phyloP scores from a whole-genome alignment of 2,329 filamentous ascomycete genomes.

The Penicillium occitanis region DNA sequence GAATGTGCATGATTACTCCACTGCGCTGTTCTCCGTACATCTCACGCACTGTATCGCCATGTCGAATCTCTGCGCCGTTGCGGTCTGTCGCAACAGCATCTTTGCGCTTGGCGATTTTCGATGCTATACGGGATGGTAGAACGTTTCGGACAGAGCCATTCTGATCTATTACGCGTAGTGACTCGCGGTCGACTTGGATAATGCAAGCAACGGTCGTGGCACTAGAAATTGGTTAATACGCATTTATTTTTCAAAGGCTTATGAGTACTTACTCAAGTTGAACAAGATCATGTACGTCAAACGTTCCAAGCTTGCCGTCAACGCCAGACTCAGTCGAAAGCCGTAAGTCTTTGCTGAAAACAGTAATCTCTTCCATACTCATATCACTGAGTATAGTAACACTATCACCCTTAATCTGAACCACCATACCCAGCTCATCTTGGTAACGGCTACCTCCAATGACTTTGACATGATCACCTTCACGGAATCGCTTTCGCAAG shows the following conservation, averaged over 20 bases:
- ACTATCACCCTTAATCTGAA: constrained; percentile 86
- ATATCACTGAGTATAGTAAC: constrained; percentile 93
- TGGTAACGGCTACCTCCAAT: constrained; percentile 92
- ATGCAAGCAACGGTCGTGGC: constrained; percentile 89
- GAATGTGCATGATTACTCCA: constrained; percentile 89
- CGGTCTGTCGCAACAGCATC: constrained; percentile 88
- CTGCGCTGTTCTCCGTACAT: constrained; percentile 78
- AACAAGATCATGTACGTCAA: constrained; percentile 87
- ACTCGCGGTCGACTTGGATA: constrained; percentile 93
- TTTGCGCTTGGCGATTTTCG: constrained; percentile 79
- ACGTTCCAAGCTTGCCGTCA: constrained; percentile 78
- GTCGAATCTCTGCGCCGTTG: constrained; percentile 86
- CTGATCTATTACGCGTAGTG: constrained; percentile 85
- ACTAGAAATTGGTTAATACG: constrained; percentile 43
- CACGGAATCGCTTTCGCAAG: constrained; percentile 85
- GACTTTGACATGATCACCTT: constrained; percentile 97
- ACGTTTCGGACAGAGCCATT: constrained; percentile 78
- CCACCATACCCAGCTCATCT: constrained; percentile 95
- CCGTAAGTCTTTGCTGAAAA: constrained; percentile 95
- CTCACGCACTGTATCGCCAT: constrained; percentile 91
- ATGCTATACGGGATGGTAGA: constrained; percentile 87
- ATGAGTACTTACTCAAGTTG: constrained; percentile 70
- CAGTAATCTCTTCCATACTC: constrained; percentile 88
- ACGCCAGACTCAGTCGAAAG: constrained; percentile 91
- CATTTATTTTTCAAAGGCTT: not conserved